Evolutionary conservation across 1,284 basidiomycete species (phyloP).

Genomic region (Thelephora terrestris): DNA sequence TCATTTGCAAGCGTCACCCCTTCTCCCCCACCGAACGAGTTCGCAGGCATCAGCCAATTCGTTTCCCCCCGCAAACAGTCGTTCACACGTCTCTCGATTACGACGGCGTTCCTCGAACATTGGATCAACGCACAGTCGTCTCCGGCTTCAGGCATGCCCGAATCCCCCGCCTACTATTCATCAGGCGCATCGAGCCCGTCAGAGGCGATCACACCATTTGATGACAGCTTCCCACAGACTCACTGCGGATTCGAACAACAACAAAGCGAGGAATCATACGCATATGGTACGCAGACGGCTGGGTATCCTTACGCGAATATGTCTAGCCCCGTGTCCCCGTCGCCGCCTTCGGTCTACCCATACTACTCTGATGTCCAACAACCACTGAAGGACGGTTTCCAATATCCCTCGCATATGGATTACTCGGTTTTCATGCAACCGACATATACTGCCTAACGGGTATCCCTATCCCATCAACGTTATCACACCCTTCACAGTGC

Average conservation of each 20-base stretch:
- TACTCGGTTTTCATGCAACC: no score
- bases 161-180: slow-evolving; percentile 18
- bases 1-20: slow-evolving; percentile 11
- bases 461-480: no score
- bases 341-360: not conserved
- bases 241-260: not conserved
- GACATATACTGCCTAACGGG: no score
- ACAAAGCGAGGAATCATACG: not conserved
- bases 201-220: slow-evolving; percentile 10
- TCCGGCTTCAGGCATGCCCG: slow-evolving; percentile 22
- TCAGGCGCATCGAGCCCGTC: slow-evolving; percentile 9
- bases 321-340: not conserved
- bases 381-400: no score
- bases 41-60: slow-evolving; percentile 8
- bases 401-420: no score
- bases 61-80: slow-evolving; percentile 7
- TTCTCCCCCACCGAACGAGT: slow-evolving; percentile 11
- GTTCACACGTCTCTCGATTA: slow-evolving; percentile 15
- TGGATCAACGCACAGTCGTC: slow-evolving; percentile 16
- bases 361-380: not conserved
- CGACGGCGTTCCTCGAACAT: slow-evolving; percentile 19
- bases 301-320: not conserved
- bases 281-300: not conserved
- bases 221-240: slow-evolving; percentile 6
- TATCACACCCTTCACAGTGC: no score